Base-by-base conservation (phyloP, 2,329 filamentous ascomycete genomes). In the Pseudogymnoascus sp. region DNA sequence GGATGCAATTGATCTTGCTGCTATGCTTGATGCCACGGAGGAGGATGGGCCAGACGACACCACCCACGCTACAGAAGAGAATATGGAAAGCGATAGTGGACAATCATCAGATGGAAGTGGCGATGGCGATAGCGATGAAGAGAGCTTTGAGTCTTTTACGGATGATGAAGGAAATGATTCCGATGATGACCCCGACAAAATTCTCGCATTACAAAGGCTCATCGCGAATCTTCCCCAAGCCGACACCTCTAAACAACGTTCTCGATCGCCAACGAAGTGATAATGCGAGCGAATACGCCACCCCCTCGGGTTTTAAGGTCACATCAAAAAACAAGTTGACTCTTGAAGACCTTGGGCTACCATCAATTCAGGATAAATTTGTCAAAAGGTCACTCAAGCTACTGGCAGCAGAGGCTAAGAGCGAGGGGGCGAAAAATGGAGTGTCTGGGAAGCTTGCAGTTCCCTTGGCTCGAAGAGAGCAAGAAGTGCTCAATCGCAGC, bases 381-480 rank as follows among this genome's bases (percentile, higher is more conserved):
- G 84, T 93, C 70, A 92, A 90, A 72, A 91, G 88, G 70, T 88
- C 90, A 0, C 80, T 95, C 59, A 95, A 93, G 75, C 82, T 90
- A 65, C 82, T 93, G 71, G 83, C 80, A 66, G 87, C 85, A 70
- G 84, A 88, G 67, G 79, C 83, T 55, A 85, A 84, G 67, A 76
- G 37, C 16, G 37, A 61, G 40, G 64, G 81, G 70, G 72, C 75
- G 59, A 72, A 79, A 75, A 78, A 85, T 58, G 66, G 78, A 67
- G 78, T 84, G 37, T 79, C 82, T 25, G 84, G 87, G 61, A 96
- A 91, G 75, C 82, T 97, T 3, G 87, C 89, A 31, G 89, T 93
- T 1, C 93, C 93, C 12, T 81, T 97, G 4, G 86, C 91, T 1
- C 92, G 90, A 72, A 84, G 93, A 65, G 89, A 96, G 69, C 93